A percentile compares a stretch with the other conserved stretches of the same genome.
Evolutionary conservation across 495 filamentous ascomycete species (phyloP).

Genomic region (Xylaria palmicola): DNA sequence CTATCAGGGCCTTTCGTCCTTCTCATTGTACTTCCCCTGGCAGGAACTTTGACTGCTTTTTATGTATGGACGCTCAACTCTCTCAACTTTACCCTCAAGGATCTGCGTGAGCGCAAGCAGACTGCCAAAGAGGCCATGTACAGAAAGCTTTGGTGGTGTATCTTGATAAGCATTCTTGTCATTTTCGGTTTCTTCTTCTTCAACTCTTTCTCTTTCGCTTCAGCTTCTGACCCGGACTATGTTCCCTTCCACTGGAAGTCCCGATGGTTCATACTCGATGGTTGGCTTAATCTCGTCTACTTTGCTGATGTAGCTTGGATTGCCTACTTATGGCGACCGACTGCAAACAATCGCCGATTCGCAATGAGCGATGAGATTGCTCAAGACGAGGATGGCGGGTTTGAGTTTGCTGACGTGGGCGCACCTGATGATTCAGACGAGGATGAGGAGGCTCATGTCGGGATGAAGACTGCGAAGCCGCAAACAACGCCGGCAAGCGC

Average conservation of each 20-base stretch:
- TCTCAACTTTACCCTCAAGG: conserved; percentile 91
- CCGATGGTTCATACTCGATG: conserved; percentile 95
- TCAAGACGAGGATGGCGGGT: conserved; percentile 93
- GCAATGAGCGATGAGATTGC: conserved; percentile 99
- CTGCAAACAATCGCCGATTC: conserved; percentile 94
- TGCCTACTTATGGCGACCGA: conserved; percentile 96
- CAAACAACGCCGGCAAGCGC: neutral
- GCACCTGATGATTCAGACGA: conserved; percentile 70
- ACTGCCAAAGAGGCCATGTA: conserved; percentile 94
- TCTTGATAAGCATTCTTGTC: conserved; percentile 84
- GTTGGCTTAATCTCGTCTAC: conserved; percentile 97
- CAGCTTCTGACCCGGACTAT: conserved; percentile 76
- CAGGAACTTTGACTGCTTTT: conserved; percentile 90
- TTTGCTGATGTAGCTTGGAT: conserved; percentile 87
- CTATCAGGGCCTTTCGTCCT: conserved; percentile 78
- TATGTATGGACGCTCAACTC: conserved; percentile 99
- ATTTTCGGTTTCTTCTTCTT: conserved; percentile 96
- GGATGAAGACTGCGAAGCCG: conserved; percentile 30
- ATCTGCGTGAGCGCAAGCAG: conserved; percentile 90
- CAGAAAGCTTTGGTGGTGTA: conserved; percentile 98
- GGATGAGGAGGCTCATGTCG: conserved; percentile 47
- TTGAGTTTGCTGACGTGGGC: conserved; percentile 92
- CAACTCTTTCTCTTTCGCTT: conserved; percentile 91
- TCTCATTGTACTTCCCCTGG: conserved; percentile 89
- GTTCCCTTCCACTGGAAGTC: conserved; percentile 95